These are phyloP conservation scores for Scalesia atractyloides DNA, from an alignment of 129 eudicot species.

Conservation along the genomic window DNA sequence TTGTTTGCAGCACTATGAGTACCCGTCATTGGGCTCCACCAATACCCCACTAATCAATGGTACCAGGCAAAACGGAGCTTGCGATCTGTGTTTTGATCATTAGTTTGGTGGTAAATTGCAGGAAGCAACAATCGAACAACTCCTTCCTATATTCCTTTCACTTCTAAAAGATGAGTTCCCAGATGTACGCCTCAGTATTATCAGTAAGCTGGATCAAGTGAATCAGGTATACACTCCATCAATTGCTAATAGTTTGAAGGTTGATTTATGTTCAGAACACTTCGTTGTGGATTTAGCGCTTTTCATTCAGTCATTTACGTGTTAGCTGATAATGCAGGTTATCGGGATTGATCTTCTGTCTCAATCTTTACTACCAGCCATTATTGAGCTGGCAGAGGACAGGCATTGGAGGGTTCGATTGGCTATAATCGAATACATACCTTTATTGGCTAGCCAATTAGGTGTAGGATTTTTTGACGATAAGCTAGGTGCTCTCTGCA, in stretches of 20 bases:
- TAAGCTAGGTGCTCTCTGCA: conserved; percentile 88
- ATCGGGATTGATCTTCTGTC: conserved; percentile 90
- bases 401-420: conserved; percentile 97
- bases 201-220: conserved; percentile 27
- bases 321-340: conserved; percentile 50
- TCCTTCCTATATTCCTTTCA: conserved; percentile 89
- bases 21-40: too few species aligned
- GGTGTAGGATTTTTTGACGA: conserved; percentile 97
- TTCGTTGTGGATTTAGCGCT: not conserved
- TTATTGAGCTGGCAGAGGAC: conserved; percentile 95
- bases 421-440: conserved; percentile 90
- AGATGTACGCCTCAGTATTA: conserved; percentile 77
- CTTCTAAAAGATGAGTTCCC: conserved; percentile 93
- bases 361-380: conserved; percentile 85
- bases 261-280: not conserved
- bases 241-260: not conserved
- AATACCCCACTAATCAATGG: too few species aligned
- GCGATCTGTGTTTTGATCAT: not conserved
- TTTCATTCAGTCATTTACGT: not conserved
- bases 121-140: conserved; percentile 95
- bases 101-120: conserved; percentile 35
- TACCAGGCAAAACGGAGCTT: not conserved
- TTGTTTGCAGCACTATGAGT: too few species aligned
- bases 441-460: conserved; percentile 85
- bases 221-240: conserved; percentile 56